Conservation (phyloP, 1,284 basidiomycete species). For the Schizophyllum amplum region DNA sequence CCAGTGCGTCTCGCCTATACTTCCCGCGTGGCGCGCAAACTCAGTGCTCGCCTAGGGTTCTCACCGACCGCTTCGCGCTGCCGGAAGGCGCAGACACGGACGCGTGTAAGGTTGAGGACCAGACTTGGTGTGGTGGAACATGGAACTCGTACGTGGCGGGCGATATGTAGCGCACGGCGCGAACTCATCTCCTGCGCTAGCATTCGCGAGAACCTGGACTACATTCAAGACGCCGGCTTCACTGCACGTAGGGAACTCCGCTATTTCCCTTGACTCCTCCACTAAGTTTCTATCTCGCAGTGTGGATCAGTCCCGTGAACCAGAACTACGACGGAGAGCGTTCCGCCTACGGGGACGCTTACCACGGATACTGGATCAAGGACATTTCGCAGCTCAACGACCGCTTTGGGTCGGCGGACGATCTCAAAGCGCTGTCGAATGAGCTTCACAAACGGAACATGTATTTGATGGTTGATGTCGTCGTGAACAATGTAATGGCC, state of each 20-base stretch:
- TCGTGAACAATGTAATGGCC: slow-evolving; percentile 69
- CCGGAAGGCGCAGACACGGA: slow-evolving; percentile 42
- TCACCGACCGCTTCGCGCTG: slow-evolving; percentile 72
- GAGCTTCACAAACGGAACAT: slow-evolving; percentile 64
- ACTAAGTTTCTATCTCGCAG: slow-evolving; percentile 18
- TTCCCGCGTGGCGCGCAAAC: too few species aligned
- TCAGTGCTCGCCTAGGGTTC: slow-evolving; percentile 33
- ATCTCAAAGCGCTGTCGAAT: slow-evolving; percentile 56
- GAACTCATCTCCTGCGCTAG: slow-evolving; percentile 21
- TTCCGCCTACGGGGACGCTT: slow-evolving; percentile 60
- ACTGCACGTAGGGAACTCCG: slow-evolving; percentile 47
- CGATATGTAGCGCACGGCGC: neutral
- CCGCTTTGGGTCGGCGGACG: slow-evolving; percentile 60
- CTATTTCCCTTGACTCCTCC: slow-evolving; percentile 16
- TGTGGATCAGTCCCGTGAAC: slow-evolving; percentile 61
- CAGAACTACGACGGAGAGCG: slow-evolving; percentile 61
- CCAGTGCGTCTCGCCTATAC: slow-evolving; percentile 8
- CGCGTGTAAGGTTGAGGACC: slow-evolving; percentile 45
- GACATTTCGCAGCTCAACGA: slow-evolving; percentile 59
- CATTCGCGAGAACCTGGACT: slow-evolving; percentile 67
- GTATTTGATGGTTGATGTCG: slow-evolving; percentile 77
- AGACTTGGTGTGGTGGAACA: slow-evolving; percentile 69
- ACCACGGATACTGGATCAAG: slow-evolving; percentile 65
- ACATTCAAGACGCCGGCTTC: slow-evolving; percentile 71
- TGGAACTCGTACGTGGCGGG: slow-evolving; percentile 44